These are phyloP conservation scores for Lactarius hengduanensis DNA, from an alignment of 768 basidiomycete genomes.

Conservation along the genomic window DNA sequence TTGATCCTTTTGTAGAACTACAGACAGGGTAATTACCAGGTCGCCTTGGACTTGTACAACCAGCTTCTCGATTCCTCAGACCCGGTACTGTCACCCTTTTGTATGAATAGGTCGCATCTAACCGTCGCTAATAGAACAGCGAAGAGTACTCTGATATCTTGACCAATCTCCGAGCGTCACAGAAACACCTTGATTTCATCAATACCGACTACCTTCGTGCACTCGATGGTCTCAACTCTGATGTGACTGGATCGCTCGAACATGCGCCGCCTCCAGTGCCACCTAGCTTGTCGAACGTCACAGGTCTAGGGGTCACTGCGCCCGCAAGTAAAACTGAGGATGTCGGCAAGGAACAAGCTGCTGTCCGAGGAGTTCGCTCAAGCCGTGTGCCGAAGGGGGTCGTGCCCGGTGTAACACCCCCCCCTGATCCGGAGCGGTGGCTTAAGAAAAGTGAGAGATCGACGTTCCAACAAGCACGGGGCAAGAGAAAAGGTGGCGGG, in stretches of 20 bases:
- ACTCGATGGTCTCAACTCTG: conserved; percentile 57
- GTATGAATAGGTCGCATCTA: conserved; percentile 14
- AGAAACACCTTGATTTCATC: conserved; percentile 83
- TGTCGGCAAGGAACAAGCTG: conserved; percentile 35
- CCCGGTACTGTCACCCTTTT: conserved; percentile 50
- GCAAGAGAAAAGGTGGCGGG: conserved; percentile 54
- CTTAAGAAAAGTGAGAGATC: conserved; percentile 82
- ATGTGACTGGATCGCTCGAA: conserved; percentile 55
- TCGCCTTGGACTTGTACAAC: conserved; percentile 75
- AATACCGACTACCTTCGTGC: conserved; percentile 63
- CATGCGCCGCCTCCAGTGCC: conserved; percentile 57
- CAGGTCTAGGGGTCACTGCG: conserved; percentile 34
- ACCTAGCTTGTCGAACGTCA: conserved; percentile 35
- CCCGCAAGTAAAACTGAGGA: conserved; percentile 35
- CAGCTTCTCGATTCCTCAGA: conserved; percentile 77
- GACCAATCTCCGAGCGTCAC: conserved; percentile 80
- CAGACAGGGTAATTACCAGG: conserved; percentile 71
- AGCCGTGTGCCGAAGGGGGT: conserved; percentile 76
- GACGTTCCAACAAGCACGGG: conserved; percentile 49
- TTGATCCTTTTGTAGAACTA: conserved; percentile 53
- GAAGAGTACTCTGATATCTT: conserved; percentile 87
- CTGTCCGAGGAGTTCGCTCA: conserved; percentile 51
- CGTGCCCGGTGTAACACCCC: conserved; percentile 72
- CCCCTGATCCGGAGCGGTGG: conserved; percentile 86
- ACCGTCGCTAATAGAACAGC: conserved; percentile 53